A percentile compares a stretch with the other conserved stretches of the same genome.
phyloP scores from a whole-genome alignment of 768 basidiomycete species.

The Mycena filopes region DNA sequence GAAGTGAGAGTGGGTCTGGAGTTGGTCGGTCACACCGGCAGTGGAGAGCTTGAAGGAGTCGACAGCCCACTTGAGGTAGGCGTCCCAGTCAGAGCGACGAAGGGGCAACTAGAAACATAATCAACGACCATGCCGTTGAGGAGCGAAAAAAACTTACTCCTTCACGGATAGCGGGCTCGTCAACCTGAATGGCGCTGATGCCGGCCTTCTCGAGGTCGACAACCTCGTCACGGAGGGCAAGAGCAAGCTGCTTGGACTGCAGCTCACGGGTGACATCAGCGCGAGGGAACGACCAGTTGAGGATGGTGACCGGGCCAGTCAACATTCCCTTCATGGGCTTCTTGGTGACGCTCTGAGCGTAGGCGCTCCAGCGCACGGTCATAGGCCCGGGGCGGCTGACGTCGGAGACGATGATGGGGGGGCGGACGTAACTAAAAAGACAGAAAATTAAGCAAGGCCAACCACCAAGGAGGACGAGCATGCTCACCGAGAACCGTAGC shows the following conservation, averaged over 20 bases:
- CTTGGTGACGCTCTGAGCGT: constrained; percentile 93
- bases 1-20: constrained; percentile 99
- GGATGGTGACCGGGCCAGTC: constrained; percentile 96
- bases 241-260: constrained; percentile 97
- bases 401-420: constrained; percentile 98
- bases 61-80: constrained; percentile 97
- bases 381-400: constrained; percentile 93
- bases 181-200: constrained; percentile 98
- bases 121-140: constrained; percentile 24
- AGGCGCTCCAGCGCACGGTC: constrained; percentile 96
- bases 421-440: constrained; percentile 85
- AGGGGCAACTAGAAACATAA: constrained; percentile 79
- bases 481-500: constrained; percentile 95
- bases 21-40: constrained; percentile 92
- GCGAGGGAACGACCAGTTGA: constrained; percentile 99
- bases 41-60: constrained; percentile 99
- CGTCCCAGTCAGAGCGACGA: constrained; percentile 95
- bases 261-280: constrained; percentile 95
- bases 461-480: background rate
- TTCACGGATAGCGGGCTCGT: constrained; percentile 99
- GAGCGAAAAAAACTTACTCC: constrained; percentile 66
- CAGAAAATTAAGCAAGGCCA: constrained; percentile 5
- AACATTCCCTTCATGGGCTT: constrained; percentile 99
- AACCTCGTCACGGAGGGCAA: constrained; percentile 98
- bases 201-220: constrained; percentile 96